Conservation (phyloP, 2,329 filamentous ascomycete species). For the Verticillium longisporum region DNA sequence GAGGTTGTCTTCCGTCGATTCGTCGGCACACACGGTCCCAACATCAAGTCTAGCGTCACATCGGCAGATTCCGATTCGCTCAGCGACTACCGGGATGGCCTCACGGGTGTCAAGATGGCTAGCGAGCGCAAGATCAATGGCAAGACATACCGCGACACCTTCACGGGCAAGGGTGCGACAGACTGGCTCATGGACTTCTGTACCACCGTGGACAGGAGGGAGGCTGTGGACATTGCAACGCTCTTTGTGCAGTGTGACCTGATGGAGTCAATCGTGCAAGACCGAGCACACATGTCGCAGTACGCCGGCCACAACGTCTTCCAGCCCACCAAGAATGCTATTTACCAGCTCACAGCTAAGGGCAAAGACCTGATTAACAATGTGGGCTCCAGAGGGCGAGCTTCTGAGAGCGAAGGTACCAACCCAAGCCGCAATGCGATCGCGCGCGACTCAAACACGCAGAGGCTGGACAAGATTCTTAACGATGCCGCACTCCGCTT, state of each 20-base stretch:
- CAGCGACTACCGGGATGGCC: conserved; percentile 83
- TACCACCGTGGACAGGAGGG: conserved; percentile 84
- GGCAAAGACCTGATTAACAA: conserved; percentile 63
- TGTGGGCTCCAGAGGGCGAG: conserved; percentile 45
- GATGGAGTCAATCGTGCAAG: conserved; percentile 66
- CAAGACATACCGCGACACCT: conserved; percentile 74
- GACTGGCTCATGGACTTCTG: conserved; percentile 99
- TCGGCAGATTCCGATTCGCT: conserved; percentile 85
- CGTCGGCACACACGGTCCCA: conserved; percentile 73
- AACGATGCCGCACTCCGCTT: conserved; percentile 82
- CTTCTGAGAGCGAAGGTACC: conserved; percentile 50
- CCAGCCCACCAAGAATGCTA: conserved; percentile 79
- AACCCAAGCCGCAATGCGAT: conserved; percentile 44
- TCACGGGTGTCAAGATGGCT: conserved; percentile 89
- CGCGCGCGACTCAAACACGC: conserved; percentile 86
- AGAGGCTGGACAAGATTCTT: conserved; percentile 87
- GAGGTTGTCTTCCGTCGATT: conserved; percentile 95
- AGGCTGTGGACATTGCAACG: conserved; percentile 75
- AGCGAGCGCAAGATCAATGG: conserved; percentile 76
- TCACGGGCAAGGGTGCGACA: conserved; percentile 80
- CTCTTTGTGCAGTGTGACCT: conserved; percentile 82
- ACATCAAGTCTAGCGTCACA: conserved; percentile 69
- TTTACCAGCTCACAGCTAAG: conserved; percentile 78
- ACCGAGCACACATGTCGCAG: conserved; percentile 59
- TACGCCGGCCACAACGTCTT: conserved; percentile 59